phyloP scores from a whole-genome alignment of 768 basidiomycete genomes.

The Crucibulum laeve region DNA sequence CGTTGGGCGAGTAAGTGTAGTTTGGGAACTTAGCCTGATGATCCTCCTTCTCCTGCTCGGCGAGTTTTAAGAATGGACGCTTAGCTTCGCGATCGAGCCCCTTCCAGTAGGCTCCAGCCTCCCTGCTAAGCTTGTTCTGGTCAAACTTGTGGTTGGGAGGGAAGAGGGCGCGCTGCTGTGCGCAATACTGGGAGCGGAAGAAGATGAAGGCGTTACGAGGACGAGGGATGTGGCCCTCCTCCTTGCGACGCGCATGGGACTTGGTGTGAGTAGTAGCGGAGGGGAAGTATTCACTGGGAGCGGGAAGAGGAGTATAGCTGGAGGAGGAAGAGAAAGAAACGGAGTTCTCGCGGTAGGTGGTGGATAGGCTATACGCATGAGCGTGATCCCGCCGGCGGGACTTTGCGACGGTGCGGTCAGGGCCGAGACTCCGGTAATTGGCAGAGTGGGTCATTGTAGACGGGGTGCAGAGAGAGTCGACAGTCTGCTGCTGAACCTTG shows the following conservation, averaged over 20 bases:
- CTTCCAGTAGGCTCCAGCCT: conserved; percentile 26
- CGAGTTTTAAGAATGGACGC: conserved; percentile 10
- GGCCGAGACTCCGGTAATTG: background rate
- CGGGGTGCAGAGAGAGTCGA: background rate
- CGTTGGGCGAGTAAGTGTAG: conserved; percentile 21
- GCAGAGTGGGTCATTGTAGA: background rate
- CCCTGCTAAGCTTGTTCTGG: conserved; percentile 28
- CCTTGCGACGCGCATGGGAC: conserved; percentile 2
- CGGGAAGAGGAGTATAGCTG: conserved; percentile 3
- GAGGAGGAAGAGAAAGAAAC: background rate
- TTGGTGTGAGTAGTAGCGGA: conserved; percentile 3
- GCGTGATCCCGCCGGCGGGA: background rate
- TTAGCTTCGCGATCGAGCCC: conserved; percentile 16
- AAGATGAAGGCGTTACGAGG: conserved; percentile 36
- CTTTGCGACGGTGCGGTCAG: background rate
- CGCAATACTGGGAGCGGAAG: conserved; percentile 25
- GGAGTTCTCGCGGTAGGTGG: background rate
- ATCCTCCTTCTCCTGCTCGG: conserved; percentile 19
- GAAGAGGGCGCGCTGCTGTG: conserved; percentile 2
- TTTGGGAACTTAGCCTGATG: conserved; percentile 21
- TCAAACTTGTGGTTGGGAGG: conserved; percentile 16
- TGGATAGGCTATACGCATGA: background rate
- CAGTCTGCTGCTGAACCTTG: background rate
- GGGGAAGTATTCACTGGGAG: conserved; percentile 9
- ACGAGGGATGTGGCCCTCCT: conserved; percentile 20